phyloP scores from a whole-genome alignment of 1,139 yeast genomes.

The Kazachstania sp. region DNA sequence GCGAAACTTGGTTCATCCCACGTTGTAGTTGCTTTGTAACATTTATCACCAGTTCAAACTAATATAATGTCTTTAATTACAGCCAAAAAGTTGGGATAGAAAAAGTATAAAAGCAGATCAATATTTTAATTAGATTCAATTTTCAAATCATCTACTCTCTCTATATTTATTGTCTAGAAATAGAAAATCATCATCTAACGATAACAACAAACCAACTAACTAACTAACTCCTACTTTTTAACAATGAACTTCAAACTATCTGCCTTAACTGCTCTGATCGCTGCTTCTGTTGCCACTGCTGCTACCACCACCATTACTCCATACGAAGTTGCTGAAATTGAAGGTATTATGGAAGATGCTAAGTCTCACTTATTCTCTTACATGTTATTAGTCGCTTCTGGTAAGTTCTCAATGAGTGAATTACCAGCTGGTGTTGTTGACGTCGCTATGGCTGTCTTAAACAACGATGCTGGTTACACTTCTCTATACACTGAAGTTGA shows the following conservation, averaged over 20 bases:
- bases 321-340: slow-evolving; percentile 16
- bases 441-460: slow-evolving; percentile 35
- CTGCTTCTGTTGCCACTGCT: slow-evolving; percentile 11
- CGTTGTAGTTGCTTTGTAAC: no score
- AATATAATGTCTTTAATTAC: no score
- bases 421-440: slow-evolving; percentile 30
- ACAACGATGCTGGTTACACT: slow-evolving; percentile 38
- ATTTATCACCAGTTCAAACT: no score
- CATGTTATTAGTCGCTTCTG: slow-evolving; percentile 13
- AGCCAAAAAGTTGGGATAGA: not conserved
- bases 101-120: not conserved
- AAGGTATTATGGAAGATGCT: slow-evolving; percentile 18
- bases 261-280: slow-evolving; percentile 34
- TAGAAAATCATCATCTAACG: slow-evolving; percentile 1
- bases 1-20: no score
- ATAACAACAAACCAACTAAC: not conserved
- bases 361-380: slow-evolving; percentile 15
- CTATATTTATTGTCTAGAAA: not conserved
- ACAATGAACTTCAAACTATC: slow-evolving; percentile 7
- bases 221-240: not conserved
- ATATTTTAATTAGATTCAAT: not conserved
- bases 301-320: slow-evolving; percentile 5
- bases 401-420: slow-evolving; percentile 9
- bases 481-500: slow-evolving; percentile 29
- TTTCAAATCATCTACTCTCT: not conserved